phyloP scores from a whole-genome alignment of 129 eudicot species.

The Artemisia tridentata region DNA sequence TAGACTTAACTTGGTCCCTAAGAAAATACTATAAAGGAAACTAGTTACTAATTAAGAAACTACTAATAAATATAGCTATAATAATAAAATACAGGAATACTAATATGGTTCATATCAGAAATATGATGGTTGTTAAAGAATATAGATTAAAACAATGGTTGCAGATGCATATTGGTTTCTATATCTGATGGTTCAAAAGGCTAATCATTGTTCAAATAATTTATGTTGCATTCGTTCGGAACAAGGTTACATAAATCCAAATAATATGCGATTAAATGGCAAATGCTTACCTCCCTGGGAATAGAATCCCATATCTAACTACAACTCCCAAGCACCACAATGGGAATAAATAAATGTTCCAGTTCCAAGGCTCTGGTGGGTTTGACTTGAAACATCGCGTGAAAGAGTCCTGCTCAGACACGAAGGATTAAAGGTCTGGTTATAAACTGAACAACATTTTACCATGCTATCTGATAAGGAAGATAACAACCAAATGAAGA shows the following conservation, averaged over 20 bases:
- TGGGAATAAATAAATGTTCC: slow-evolving; percentile 95
- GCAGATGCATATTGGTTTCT: background rate
- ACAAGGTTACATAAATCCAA: background rate
- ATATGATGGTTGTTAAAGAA: background rate
- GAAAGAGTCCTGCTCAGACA: slow-evolving; percentile 82
- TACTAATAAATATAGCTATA: too few species aligned
- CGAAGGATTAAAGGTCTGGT: slow-evolving; percentile 8
- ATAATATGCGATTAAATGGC: background rate
- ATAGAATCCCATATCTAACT: slow-evolving; percentile 81
- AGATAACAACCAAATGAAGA: background rate
- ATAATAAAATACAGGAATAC: too few species aligned
- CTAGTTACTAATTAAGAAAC: too few species aligned
- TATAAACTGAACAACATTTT: background rate
- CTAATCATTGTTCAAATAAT: background rate
- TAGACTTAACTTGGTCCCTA: too few species aligned
- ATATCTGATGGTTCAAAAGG: background rate
- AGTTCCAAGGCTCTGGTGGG: slow-evolving; percentile 99
- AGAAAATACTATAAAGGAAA: too few species aligned
- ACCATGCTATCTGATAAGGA: background rate
- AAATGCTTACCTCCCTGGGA: slow-evolving; percentile 69
- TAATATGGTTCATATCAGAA: too few species aligned
- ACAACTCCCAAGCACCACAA: slow-evolving; percentile 97
- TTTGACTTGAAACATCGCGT: slow-evolving; percentile 97
- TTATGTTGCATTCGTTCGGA: background rate
- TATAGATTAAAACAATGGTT: background rate